Conservation (phyloP, 768 basidiomycete genomes). For the Omphalotus guepiniiformis region DNA sequence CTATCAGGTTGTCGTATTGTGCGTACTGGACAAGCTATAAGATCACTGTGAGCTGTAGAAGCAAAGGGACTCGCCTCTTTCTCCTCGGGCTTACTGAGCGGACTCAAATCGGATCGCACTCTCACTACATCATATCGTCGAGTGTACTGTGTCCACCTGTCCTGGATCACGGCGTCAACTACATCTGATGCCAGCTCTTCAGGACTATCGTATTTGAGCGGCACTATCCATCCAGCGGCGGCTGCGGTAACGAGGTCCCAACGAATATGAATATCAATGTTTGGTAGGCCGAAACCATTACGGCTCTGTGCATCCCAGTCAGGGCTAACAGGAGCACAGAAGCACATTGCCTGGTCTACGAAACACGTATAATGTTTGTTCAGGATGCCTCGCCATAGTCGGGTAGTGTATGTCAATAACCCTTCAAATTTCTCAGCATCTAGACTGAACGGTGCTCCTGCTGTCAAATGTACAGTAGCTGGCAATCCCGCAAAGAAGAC, state of each 20-base stretch:
- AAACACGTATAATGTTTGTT: constrained; percentile 67
- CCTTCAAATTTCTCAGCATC: constrained; percentile 40
- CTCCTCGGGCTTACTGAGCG: constrained; percentile 65
- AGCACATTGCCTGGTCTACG: constrained; percentile 53
- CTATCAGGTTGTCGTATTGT: constrained; percentile 55
- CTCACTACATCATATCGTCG: constrained; percentile 56
- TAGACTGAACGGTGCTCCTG: constrained; percentile 46
- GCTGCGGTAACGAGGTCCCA: constrained; percentile 61
- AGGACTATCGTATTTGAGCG: constrained; percentile 36
- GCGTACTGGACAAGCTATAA: constrained; percentile 16
- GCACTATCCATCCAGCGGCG: constrained; percentile 46
- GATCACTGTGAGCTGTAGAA: neutral
- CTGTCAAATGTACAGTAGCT: constrained; percentile 37
- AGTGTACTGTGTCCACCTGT: constrained; percentile 73
- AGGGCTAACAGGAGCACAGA: constrained; percentile 56
- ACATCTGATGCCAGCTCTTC: constrained; percentile 41
- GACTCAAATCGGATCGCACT: constrained; percentile 64
- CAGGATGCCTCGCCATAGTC: constrained; percentile 54
- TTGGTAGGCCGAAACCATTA: constrained; percentile 24
- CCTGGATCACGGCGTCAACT: constrained; percentile 67
- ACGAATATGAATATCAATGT: constrained; percentile 44
- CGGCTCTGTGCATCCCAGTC: constrained; percentile 30
- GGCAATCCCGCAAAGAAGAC: constrained; percentile 55
- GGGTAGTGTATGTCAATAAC: constrained; percentile 59
- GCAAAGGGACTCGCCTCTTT: constrained; percentile 57